phyloP scores from a whole-genome alignment of 1,284 basidiomycete species.

The Leccinum griseonigrum region DNA sequence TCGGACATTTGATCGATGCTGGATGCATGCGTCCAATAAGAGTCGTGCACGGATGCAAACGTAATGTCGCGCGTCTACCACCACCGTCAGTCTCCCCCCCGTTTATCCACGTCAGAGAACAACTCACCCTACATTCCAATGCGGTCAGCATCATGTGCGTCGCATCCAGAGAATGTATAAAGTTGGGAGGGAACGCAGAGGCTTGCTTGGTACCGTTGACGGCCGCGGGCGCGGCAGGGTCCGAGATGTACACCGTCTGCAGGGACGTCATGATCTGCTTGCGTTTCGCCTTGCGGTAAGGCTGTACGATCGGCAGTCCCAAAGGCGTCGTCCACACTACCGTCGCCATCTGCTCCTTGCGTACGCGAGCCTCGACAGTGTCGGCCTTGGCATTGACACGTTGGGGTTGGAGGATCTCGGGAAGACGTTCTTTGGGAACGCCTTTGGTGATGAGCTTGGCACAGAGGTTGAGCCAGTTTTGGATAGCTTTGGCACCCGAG shows the following conservation, averaged over 20 bases:
- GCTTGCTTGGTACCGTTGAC: slow-evolving; percentile 90
- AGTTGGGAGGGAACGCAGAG: slow-evolving; percentile 98
- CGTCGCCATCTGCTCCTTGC: slow-evolving; percentile 91
- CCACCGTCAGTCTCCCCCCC: slow-evolving; percentile 7
- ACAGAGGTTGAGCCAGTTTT: slow-evolving; percentile 84
- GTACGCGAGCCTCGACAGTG: slow-evolving; percentile 42
- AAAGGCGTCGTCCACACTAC: slow-evolving; percentile 98
- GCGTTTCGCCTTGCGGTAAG: slow-evolving; percentile 84
- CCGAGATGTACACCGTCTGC: slow-evolving; percentile 92
- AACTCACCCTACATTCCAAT: slow-evolving; percentile 77
- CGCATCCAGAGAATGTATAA: slow-evolving; percentile 96
- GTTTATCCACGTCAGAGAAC: not conserved
- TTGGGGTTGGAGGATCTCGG: slow-evolving; percentile 41
- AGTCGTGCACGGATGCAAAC: slow-evolving; percentile 97
- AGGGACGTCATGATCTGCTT: slow-evolving; percentile 85
- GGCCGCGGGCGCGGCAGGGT: slow-evolving; percentile 78
- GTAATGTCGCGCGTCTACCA: slow-evolving; percentile 64
- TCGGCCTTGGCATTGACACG: slow-evolving; percentile 13
- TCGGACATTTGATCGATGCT: slow-evolving; percentile 89
- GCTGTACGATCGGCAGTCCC: slow-evolving; percentile 94
- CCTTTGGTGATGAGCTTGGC: slow-evolving; percentile 89
- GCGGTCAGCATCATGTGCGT: slow-evolving; percentile 99
- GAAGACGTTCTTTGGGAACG: slow-evolving; percentile 75
- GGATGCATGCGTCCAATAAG: slow-evolving; percentile 97
- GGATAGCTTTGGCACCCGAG: slow-evolving; percentile 87